These are phyloP conservation scores for Acanthamoeba culbertsoni DNA, from an alignment of 208 protist species.

Conservation along the genomic window DNA sequence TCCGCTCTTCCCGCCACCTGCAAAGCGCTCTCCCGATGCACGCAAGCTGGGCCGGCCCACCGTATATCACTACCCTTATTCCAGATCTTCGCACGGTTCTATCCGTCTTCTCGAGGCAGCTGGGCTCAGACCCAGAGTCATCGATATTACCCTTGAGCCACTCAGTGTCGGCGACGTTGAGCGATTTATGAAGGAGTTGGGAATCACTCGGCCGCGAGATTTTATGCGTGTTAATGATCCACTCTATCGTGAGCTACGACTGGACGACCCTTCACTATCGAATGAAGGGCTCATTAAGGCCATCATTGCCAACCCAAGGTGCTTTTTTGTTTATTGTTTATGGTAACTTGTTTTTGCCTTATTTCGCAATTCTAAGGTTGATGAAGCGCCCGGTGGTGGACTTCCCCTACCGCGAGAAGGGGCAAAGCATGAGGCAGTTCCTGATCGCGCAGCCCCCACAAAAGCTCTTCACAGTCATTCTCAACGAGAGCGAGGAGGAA, in stretches of 20 bases:
- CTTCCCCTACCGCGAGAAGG: not conserved
- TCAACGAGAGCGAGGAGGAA: not conserved
- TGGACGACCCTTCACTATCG: not conserved
- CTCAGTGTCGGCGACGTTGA: not conserved
- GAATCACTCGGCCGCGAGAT: not conserved
- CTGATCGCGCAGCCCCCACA: not conserved
- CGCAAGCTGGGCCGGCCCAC: not conserved
- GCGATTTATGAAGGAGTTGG: not conserved
- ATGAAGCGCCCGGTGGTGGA: not conserved
- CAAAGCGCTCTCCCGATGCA: not conserved
- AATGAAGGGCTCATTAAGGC: not conserved
- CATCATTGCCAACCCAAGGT: not conserved
- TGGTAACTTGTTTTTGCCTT: not conserved
- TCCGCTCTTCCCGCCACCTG: too few species aligned
- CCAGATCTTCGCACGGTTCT: not conserved
- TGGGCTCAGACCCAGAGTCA: not conserved
- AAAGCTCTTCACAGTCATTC: not conserved
- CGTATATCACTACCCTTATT: not conserved
- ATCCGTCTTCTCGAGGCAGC: not conserved
- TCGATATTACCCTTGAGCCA: not conserved
- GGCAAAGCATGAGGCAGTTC: not conserved
- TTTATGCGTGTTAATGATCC: not conserved
- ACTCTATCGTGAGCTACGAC: not conserved
- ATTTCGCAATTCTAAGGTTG: not conserved
- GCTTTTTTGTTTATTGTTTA: not conserved